phyloP scores from a whole-genome alignment of 805 yeast species.

The Naumovozyma dairenensis region DNA sequence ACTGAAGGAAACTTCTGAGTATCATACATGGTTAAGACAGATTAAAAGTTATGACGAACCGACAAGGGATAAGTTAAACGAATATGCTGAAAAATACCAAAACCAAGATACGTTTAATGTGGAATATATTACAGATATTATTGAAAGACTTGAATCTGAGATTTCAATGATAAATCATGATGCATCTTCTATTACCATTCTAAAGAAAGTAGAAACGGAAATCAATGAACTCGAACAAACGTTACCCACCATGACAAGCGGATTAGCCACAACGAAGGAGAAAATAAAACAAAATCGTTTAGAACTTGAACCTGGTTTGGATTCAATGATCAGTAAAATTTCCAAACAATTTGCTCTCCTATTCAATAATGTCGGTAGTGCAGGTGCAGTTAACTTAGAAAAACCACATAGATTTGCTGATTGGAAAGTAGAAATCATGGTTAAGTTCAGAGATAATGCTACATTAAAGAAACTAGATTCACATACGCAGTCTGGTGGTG shows the following conservation, averaged over 20 bases:
- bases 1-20: constrained; percentile 21
- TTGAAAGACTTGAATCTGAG: constrained; percentile 40
- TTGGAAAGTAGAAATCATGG: constrained; percentile 80
- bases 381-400: constrained; percentile 64
- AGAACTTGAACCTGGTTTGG: constrained; percentile 56
- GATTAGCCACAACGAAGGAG: constrained; percentile 23
- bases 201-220: constrained; percentile 23
- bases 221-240: constrained; percentile 14
- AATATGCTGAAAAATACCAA: constrained; percentile 33
- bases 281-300: constrained; percentile 32
- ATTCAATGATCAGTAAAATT: constrained; percentile 42
- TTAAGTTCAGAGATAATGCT: constrained; percentile 73
- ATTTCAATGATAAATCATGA: constrained; percentile 30
- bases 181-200: constrained; percentile 29
- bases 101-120: constrained; percentile 32
- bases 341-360: constrained; percentile 56
- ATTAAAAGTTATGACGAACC: constrained; percentile 33
- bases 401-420: constrained; percentile 43
- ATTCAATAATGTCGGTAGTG: constrained; percentile 71
- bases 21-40: constrained; percentile 16
- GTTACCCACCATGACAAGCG: constrained; percentile 15
- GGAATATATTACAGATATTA: constrained; percentile 30
- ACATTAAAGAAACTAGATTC: constrained; percentile 64
- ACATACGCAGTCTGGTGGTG: constrained; percentile 96
- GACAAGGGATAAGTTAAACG: constrained; percentile 31